phyloP scores from a whole-genome alignment of 768 basidiomycete genomes.

The Podaxis mareebaensis region DNA sequence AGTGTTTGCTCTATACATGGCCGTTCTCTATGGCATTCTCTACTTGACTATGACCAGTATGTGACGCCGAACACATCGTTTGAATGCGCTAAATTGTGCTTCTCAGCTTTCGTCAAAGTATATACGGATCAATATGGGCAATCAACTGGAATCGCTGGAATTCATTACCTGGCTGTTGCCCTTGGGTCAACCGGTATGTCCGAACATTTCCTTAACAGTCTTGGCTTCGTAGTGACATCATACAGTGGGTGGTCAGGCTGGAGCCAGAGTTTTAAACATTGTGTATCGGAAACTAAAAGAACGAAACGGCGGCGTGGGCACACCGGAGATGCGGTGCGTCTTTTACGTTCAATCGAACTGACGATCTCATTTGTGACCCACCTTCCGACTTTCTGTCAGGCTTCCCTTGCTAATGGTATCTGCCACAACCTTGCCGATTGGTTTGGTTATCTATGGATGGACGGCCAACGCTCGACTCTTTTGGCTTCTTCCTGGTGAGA shows the following conservation, averaged over 20 bases:
- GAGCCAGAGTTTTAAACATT: constrained; percentile 47
- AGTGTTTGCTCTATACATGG: constrained; percentile 57
- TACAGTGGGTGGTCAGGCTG: constrained; percentile 37
- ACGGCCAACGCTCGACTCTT: constrained; percentile 46
- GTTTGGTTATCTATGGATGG: constrained; percentile 67
- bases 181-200: constrained; percentile 48
- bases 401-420: constrained; percentile 45
- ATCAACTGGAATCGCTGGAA: constrained; percentile 49
- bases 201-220: constrained; percentile 23
- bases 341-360: neutral
- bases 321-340: constrained; percentile 50
- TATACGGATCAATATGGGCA: constrained; percentile 50
- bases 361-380: neutral
- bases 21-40: constrained; percentile 55
- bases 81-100: constrained; percentile 1
- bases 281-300: constrained; percentile 46
- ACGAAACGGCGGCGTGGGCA: constrained; percentile 51
- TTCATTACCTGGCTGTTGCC: constrained; percentile 66
- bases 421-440: constrained; percentile 55
- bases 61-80: constrained; percentile 22
- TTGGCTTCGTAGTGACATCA: neutral
- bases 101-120: constrained; percentile 52
- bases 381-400: constrained; percentile 17
- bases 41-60: constrained; percentile 41
- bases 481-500: constrained; percentile 61